Base-by-base conservation (phyloP, 345 rosid genomes). In the Excoecaria agallocha region DNA sequence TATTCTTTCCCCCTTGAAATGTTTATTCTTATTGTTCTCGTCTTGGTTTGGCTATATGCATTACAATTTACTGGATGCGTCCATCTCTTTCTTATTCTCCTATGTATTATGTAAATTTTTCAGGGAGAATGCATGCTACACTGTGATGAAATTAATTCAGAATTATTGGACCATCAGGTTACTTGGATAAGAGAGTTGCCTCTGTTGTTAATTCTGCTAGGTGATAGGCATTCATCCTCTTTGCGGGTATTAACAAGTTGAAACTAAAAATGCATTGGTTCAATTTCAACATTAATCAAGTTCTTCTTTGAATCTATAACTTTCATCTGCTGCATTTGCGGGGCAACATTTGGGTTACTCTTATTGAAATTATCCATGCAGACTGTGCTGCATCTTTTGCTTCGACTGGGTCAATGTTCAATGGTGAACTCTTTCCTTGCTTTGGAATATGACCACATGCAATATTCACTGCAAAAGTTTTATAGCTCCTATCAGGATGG, bases 141-240 rank as follows among this genome's bases (percentile, higher is more conserved):
- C 71, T 73, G 73, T n/a, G 86, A 83, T 75, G 83, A 69, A 63
- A 82, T 78, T 79, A 86, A 88, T 78, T 81, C 86, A 7, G 87
- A 74, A 30, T 43, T 87, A 70, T 68, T 80, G 66, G 80, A 83
- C 66, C 79, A 82, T 84, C 92, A 86, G 65, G 72, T 82, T 72
- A 66, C 76, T 76, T 95, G 99, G 98, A 86, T 87, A 73, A 87
- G 89, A 67, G 89, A 86, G 81, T 84, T 94, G 68, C 96, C 98
- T 10, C 68, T 60, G n/a, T 76, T 92, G 78, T 83, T 94, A 71
- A 82, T 80, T 58, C 78, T 76, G 81, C 74, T 92, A 39, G 97
- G 89, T 71, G 87, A 87, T 76, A 84, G 80, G 62, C 86, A 84
- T 76, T 88, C 86, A n/a, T 78, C 86, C 38, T 82, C 85, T 38